phyloP scores from a whole-genome alignment of 2,329 filamentous ascomycete genomes.

The Furcasterigmium sp. region DNA sequence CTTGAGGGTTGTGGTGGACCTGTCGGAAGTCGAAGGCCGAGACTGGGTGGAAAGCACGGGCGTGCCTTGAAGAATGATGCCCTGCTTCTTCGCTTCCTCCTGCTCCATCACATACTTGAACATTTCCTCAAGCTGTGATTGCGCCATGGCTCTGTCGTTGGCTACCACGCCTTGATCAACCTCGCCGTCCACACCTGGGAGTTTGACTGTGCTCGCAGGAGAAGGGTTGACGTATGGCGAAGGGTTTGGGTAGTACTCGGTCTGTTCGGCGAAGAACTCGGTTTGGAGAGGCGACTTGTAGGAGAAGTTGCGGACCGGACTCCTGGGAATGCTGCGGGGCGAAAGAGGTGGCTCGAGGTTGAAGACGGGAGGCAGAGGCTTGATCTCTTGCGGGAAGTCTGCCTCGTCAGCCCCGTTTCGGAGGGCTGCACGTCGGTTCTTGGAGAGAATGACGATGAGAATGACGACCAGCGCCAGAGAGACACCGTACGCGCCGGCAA shows the following conservation, averaged over 20 bases:
- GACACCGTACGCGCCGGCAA: conserved; percentile 77
- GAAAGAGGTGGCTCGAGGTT: conserved; percentile 14
- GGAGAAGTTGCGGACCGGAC: conserved; percentile 41
- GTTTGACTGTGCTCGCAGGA: conserved; percentile 37
- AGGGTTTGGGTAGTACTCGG: background rate
- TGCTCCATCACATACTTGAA: conserved; percentile 92
- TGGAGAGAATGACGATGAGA: conserved; percentile 56
- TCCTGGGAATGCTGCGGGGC: conserved; percentile 15
- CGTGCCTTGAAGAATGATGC: conserved; percentile 40
- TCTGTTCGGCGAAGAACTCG: conserved; percentile 19
- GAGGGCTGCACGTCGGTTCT: conserved; percentile 47
- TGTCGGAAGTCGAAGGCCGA: conserved; percentile 17
- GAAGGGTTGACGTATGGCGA: conserved; percentile 41
- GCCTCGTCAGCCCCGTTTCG: conserved; percentile 46
- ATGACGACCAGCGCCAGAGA: conserved; percentile 70
- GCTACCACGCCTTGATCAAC: conserved; percentile 76
- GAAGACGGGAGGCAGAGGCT: conserved; percentile 17
- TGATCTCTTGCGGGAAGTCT: conserved; percentile 37
- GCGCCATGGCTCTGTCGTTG: conserved; percentile 67
- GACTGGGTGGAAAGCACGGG: conserved; percentile 25
- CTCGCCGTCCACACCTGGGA: conserved; percentile 58
- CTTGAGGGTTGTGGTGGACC: conserved; percentile 28
- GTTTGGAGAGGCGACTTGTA: conserved; percentile 40
- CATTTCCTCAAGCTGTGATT: conserved; percentile 81
- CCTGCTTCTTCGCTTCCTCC: conserved; percentile 62